These are phyloP conservation scores for Typha latifolia DNA, from an alignment of 176 grass and related monocot species.

Conservation along the genomic window DNA sequence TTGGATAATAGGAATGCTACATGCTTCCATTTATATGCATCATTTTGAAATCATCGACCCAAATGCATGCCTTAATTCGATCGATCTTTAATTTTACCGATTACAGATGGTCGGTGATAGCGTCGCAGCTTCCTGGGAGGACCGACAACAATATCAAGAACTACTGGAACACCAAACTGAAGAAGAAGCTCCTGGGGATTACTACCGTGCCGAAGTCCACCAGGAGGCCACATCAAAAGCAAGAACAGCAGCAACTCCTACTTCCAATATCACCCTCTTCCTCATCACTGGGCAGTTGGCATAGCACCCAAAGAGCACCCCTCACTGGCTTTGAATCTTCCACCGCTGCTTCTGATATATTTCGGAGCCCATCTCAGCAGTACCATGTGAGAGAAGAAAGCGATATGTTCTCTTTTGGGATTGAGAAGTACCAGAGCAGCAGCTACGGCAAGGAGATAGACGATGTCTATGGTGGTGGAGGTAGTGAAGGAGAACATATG, in stretches of 20 bases:
- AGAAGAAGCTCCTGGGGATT: conserved; percentile 61
- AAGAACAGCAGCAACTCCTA: conserved; percentile 30
- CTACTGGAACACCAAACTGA: conserved; percentile 91
- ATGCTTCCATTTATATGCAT: not conserved
- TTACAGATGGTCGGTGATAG: conserved; percentile 89
- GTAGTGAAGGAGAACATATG: conserved; percentile 6
- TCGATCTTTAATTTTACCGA: not conserved
- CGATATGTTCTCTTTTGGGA: conserved; percentile 56
- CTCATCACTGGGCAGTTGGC: not conserved
- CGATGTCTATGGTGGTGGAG: conserved; percentile 36
- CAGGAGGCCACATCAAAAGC: not conserved
- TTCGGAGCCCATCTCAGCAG: conserved; percentile 11
- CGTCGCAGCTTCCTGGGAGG: conserved; percentile 64
- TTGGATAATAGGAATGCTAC: no score
- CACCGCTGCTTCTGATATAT: conserved; percentile 1
- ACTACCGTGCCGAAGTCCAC: not conserved
- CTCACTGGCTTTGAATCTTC: no score
- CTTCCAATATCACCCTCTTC: conserved; percentile 27
- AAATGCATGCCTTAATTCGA: no score
- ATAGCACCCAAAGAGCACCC: not conserved
- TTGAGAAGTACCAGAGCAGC: conserved; percentile 40
- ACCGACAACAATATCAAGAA: conserved; percentile 94
- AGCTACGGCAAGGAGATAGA: conserved; percentile 34
- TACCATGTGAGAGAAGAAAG: conserved; percentile 36
- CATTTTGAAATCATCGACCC: no score